These are phyloP conservation scores for Pulveroboletus sp. DNA, from an alignment of 768 basidiomycete species.

Conservation along the genomic window DNA sequence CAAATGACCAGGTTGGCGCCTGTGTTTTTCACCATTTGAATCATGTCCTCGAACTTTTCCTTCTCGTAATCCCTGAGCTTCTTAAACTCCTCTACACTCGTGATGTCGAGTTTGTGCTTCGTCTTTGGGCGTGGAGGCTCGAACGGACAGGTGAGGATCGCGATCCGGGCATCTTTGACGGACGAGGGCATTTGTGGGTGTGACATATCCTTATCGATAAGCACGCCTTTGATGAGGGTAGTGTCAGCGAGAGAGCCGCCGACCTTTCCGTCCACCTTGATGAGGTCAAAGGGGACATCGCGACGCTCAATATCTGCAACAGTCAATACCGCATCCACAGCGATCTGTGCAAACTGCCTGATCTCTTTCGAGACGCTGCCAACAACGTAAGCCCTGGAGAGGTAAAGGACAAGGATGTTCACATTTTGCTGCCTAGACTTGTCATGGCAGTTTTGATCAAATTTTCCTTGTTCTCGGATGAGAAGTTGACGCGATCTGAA, in stretches of 20 bases:
- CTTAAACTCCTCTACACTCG: constrained; percentile 93
- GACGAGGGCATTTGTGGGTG: constrained; percentile 95
- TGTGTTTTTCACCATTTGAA: constrained; percentile 90
- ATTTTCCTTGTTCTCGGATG: constrained; percentile 75
- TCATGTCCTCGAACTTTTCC: constrained; percentile 96
- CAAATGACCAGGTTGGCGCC: constrained; percentile 99
- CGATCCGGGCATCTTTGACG: constrained; percentile 85
- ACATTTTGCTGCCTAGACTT: constrained; percentile 98
- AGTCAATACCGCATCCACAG: constrained; percentile 91
- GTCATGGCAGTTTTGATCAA: constrained; percentile 95
- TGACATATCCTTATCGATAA: constrained; percentile 99
- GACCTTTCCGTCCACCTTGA: constrained; percentile 99
- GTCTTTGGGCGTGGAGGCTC: constrained; percentile 99
- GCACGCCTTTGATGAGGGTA: constrained; percentile 90
- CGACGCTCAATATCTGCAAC: constrained; percentile 94
- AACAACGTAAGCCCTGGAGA: constrained; percentile 2
- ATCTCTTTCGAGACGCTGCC: constrained; percentile 94
- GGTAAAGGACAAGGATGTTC: constrained; percentile 1
- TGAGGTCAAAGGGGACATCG: constrained; percentile 95
- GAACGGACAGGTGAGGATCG: constrained; percentile 98
- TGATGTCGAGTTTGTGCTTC: constrained; percentile 98
- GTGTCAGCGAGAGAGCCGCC: constrained; percentile 96
- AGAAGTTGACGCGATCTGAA: constrained; percentile 85
- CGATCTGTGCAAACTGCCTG: constrained; percentile 93
- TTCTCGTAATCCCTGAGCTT: constrained; percentile 93